Evolutionary conservation across 2,329 filamentous ascomycete species (phyloP), one percentile per base, ranked within the genome.

Genomic region (Hymenoscyphus fructigenus): DNA sequence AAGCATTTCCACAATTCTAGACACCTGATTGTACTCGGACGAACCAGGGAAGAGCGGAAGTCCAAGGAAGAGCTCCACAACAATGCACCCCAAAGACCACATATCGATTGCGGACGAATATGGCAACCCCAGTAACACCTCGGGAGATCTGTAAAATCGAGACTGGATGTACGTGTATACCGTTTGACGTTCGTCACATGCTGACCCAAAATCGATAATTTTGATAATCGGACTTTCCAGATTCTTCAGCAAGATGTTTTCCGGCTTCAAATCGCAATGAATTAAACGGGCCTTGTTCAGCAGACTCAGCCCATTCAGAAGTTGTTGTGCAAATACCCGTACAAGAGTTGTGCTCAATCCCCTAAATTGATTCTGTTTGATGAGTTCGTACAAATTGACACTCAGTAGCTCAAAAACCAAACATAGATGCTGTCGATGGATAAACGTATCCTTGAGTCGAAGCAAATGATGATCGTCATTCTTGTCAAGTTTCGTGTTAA

Each of bases 161-260:
- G 95, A 99, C 78, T 99, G 95, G 67, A 99, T 99, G 77, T 99
- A 99, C 5, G 95, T 99, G 78, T 99, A 99, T 32, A 99, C 95
- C 0, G 95, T 99, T 77, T 99, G 95, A 60, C 95, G 89, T 79
- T 99, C 95, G 77, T 99, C 95, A 78, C 95, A 99, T 15, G 95
- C 95, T 44, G 95, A 99, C 55, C 95, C 95, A 76, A 99, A 99
- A 83, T 99, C 95, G 77, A 99, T 99, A 74, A 99, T 97, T 79
- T 99, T 99, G 84, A 99, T 99, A 71, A 99, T 98, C 2, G 95
- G 95, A 74, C 94, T 98, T 78, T 99, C 95, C 53, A 99, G 87
- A 76, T 99, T 99, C 79, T 99, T 99, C 62, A 99, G 83, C 55
- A 99, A 80, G 65, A 99, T 99, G 73, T 99, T 99, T 78, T 99